phyloP scores from a whole-genome alignment of 2,329 filamentous ascomycete species.

The Xylaria sp. region DNA sequence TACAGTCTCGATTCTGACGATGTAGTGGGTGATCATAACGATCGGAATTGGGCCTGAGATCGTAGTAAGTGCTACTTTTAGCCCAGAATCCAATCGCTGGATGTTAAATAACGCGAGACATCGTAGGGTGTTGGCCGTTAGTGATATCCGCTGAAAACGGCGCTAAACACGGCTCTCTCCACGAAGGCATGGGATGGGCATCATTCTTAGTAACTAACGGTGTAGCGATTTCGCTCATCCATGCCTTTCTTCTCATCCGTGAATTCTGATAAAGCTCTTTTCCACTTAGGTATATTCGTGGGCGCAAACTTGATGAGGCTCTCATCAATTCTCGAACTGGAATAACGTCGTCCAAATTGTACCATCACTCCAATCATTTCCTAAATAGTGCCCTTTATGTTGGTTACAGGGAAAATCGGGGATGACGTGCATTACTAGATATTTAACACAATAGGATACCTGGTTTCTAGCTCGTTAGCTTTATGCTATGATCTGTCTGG shows the following conservation, averaged over 20 bases:
- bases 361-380: background rate
- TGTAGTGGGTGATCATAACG: constrained; percentile 6
- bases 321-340: background rate
- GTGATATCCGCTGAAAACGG: constrained; percentile 8
- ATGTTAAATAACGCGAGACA: constrained; percentile 11
- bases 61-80: background rate
- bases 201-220: background rate
- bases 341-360: background rate
- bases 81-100: background rate
- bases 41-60: constrained; percentile 3
- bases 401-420: background rate
- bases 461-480: constrained; percentile 1
- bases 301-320: background rate
- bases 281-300: background rate
- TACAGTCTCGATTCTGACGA: constrained; percentile 1
- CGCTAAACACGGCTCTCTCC: constrained; percentile 5
- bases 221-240: constrained; percentile 4
- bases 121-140: background rate
- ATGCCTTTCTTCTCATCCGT: background rate
- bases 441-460: background rate
- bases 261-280: background rate
- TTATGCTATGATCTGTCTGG: background rate
- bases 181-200: background rate
- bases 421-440: constrained; percentile 23
- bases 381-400: background rate